Conservation (phyloP, 2,329 filamentous ascomycete genomes). For the Leptographium galeiforme region DNA sequence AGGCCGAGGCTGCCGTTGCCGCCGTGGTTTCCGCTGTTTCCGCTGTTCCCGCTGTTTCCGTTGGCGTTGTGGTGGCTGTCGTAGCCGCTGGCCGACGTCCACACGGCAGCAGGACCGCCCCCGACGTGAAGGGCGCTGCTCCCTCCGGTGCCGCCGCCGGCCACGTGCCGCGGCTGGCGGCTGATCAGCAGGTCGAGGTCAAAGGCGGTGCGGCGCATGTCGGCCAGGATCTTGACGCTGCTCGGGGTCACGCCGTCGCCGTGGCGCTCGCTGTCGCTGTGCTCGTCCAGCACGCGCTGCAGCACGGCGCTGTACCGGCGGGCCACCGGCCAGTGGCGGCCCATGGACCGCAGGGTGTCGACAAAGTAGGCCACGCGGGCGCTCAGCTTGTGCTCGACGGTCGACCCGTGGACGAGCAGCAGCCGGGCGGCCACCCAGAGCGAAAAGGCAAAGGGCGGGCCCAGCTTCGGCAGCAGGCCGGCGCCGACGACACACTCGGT, state of each 20-base stretch:
- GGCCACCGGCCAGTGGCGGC: constrained; percentile 74
- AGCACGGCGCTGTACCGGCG: constrained; percentile 69
- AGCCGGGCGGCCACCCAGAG: constrained; percentile 84
- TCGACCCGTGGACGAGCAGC: constrained; percentile 79
- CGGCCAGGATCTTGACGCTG: constrained; percentile 73
- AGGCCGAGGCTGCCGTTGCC: background rate
- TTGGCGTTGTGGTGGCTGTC: constrained; percentile 2
- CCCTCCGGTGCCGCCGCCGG: constrained; percentile 7
- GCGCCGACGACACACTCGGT: constrained; percentile 67
- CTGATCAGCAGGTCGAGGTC: constrained; percentile 85
- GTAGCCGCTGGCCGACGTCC: constrained; percentile 4
- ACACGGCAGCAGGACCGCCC: background rate
- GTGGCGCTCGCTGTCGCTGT: constrained; percentile 62
- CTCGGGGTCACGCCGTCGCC: constrained; percentile 66
- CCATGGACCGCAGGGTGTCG: constrained; percentile 67
- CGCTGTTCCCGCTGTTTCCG: too few relatives aligned
- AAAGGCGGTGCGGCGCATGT: constrained; percentile 84
- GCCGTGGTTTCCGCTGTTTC: background rate
- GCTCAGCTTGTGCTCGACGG: constrained; percentile 71
- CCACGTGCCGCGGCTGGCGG: constrained; percentile 50
- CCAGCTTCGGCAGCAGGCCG: constrained; percentile 63
- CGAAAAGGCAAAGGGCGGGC: constrained; percentile 82
- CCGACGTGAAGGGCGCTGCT: background rate
- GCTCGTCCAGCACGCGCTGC: constrained; percentile 74
- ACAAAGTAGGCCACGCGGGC: constrained; percentile 72